phyloP scores from a whole-genome alignment of 257 asterid genomes.

The Anisodus tanguticus region DNA sequence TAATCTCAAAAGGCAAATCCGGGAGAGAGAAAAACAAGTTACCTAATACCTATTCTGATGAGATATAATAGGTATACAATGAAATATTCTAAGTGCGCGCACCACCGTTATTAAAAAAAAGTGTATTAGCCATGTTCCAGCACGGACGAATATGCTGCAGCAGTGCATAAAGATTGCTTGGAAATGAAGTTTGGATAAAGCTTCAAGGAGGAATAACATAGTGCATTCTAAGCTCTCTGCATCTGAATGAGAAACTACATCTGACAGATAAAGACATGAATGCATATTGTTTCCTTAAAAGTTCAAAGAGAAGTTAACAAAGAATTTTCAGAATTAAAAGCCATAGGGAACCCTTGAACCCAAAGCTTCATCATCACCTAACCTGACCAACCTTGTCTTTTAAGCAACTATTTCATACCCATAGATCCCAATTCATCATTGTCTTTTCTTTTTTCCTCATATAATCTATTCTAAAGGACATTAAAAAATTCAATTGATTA shows the following conservation, averaged over 20 bases:
- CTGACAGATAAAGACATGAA: constrained; percentile 40
- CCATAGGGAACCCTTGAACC: constrained; percentile 60
- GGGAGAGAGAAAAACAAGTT: neutral
- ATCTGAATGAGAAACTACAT: constrained; percentile 24
- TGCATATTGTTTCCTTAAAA: constrained; percentile 26
- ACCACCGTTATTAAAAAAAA: too few relatives aligned
- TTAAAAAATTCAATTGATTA: constrained; percentile 37
- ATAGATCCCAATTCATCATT: constrained; percentile 54
- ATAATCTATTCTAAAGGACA: constrained; percentile 44
- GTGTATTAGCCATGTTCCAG: constrained; percentile 17
- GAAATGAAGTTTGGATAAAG: constrained; percentile 64
- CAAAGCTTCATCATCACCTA: constrained; percentile 75
- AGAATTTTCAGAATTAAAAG: constrained; percentile 46
- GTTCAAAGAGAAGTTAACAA: constrained; percentile 35
- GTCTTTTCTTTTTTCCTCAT: constrained; percentile 46
- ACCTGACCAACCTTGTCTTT: constrained; percentile 76
- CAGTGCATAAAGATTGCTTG: constrained; percentile 54
- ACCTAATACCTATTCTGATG: neutral
- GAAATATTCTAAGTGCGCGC: too few relatives aligned
- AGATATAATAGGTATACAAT: neutral
- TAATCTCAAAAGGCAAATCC: neutral
- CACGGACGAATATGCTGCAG: constrained; percentile 13
- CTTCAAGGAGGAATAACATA: constrained; percentile 38
- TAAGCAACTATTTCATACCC: constrained; percentile 75
- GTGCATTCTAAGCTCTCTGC: constrained; percentile 18